Conservation (phyloP, 495 filamentous ascomycete genomes). For the Talaromyces borbonicus region DNA sequence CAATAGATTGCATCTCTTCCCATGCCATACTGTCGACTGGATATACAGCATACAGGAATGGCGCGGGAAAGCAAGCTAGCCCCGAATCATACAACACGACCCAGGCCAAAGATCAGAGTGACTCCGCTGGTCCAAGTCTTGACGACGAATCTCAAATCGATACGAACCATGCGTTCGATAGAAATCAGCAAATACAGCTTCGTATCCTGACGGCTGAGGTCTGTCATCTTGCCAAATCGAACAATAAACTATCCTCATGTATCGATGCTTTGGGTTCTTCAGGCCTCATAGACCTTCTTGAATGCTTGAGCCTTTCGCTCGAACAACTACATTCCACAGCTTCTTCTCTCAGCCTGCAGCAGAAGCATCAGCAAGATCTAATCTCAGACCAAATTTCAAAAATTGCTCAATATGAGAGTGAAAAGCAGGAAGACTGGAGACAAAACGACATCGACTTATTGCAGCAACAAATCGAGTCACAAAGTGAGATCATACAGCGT, state of each 20-base stretch:
- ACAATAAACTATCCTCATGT: constrained; percentile 1
- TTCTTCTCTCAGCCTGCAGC: background rate
- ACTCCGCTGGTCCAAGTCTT: too few relatives aligned
- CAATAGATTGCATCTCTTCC: background rate
- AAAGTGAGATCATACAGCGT: background rate
- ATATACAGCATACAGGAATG: background rate
- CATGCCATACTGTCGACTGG: background rate
- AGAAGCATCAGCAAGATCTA: background rate
- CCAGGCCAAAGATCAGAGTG: background rate
- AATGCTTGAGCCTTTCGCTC: background rate
- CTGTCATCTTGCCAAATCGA: background rate
- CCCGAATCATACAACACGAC: background rate
- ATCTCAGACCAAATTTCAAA: too few relatives aligned
- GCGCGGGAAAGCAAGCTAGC: background rate
- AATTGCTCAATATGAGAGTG: too few relatives aligned
- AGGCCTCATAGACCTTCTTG: background rate
- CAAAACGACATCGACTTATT: background rate
- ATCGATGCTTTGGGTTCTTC: constrained; percentile 1
- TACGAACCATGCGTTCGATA: background rate
- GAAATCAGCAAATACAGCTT: background rate
- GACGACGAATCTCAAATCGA: background rate
- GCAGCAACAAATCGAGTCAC: background rate
- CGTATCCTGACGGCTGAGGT: background rate
- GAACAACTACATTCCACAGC: background rate
- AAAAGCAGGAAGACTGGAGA: too few relatives aligned